phyloP scores from a whole-genome alignment of 192 early-diverging fungal genomes.

The Obelidium mucronatum region DNA sequence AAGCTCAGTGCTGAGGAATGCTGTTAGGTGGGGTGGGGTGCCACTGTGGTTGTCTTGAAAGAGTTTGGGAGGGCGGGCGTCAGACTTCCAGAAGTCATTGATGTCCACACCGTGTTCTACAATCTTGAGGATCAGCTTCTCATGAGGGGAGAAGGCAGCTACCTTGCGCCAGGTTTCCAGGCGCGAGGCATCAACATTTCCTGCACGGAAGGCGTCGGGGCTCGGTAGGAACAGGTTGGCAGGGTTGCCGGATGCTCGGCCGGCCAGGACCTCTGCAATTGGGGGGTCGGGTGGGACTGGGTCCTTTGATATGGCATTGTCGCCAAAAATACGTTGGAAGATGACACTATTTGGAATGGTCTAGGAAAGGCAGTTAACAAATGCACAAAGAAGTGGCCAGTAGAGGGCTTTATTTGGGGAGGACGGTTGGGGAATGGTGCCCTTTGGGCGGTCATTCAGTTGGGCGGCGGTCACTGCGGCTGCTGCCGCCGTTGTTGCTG shows the following conservation, averaged over 20 bases:
- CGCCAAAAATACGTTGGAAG: slow-evolving; percentile 4
- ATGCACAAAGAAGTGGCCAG: neutral
- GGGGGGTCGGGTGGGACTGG: neutral
- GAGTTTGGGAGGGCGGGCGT: neutral
- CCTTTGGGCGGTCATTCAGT: neutral
- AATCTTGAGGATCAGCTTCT: neutral
- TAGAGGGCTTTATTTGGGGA: neutral
- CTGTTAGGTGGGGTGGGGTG: neutral
- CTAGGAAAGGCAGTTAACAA: no score
- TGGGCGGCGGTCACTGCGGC: no score
- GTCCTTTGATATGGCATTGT: neutral
- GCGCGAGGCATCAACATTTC: neutral
- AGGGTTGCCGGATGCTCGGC: neutral
- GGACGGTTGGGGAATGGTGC: neutral
- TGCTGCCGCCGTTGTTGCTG: no score
- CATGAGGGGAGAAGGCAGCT: neutral
- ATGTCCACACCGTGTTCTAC: neutral
- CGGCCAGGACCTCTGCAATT: neutral
- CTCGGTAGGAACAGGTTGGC: neutral
- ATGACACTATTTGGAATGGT: no score
- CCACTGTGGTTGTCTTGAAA: neutral
- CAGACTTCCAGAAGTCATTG: neutral
- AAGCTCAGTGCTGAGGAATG: neutral
- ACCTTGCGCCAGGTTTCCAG: neutral
- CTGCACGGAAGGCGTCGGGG: neutral